A percentile compares a stretch with the other conserved stretches of the same genome.
These are phyloP conservation scores for Reutealis trisperma DNA, from an alignment of 345 rosid genomes.

Conservation along the genomic window DNA sequence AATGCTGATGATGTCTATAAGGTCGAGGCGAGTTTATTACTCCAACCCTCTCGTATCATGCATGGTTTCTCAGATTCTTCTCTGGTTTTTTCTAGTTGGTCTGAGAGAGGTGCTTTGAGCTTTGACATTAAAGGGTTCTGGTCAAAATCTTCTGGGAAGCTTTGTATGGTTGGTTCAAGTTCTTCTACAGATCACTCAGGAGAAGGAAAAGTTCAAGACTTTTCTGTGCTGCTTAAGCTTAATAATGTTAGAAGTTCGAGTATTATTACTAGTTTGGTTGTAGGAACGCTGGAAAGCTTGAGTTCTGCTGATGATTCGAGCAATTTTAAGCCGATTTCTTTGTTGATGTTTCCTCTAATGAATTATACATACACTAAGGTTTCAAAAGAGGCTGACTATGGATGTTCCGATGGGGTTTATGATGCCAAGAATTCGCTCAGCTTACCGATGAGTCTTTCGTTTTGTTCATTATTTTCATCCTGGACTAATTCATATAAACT, in stretches of 20 bases:
- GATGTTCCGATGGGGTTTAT: background rate
- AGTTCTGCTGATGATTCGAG: slow-evolving; percentile 8
- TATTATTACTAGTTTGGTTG: slow-evolving; percentile 25
- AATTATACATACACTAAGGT: slow-evolving; percentile 24
- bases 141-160: slow-evolving; percentile 30
- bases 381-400: slow-evolving; percentile 8
- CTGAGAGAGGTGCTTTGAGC: slow-evolving; percentile 3
- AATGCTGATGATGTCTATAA: slow-evolving; percentile 20
- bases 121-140: slow-evolving; percentile 41
- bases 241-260: slow-evolving; percentile 17
- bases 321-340: slow-evolving; percentile 27
- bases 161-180: slow-evolving; percentile 43
- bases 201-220: slow-evolving; percentile 18
- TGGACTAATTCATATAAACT: background rate
- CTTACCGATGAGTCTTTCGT: slow-evolving; percentile 12
- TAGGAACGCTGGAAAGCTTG: slow-evolving; percentile 32
- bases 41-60: background rate
- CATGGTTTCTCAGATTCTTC: slow-evolving; percentile 3
- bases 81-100: background rate
- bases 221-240: slow-evolving; percentile 27
- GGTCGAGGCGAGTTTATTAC: slow-evolving; percentile 25
- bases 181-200: background rate
- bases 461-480: slow-evolving; percentile 28
- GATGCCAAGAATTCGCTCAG: slow-evolving; percentile 1
- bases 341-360: slow-evolving; percentile 31